A percentile compares a stretch with the other conserved stretches of the same genome.
phyloP scores from a whole-genome alignment of 2,329 filamentous ascomycete genomes.

The Apiospora malaysiana region DNA sequence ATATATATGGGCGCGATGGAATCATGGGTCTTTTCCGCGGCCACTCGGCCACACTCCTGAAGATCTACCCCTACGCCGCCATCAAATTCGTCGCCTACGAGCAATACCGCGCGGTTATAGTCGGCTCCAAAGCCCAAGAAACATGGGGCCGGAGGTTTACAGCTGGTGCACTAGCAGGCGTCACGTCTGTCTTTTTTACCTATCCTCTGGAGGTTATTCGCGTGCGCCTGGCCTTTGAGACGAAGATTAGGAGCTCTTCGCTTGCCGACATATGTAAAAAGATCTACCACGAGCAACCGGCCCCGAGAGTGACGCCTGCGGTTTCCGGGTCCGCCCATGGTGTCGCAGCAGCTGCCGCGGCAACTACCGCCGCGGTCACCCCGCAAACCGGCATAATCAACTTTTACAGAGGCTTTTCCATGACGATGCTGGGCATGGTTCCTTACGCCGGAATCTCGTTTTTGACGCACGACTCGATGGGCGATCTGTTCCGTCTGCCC shows the following conservation, averaged over 20 bases:
- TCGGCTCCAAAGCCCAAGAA: constrained; percentile 72
- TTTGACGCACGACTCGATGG: constrained; percentile 88
- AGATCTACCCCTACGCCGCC: constrained; percentile 96
- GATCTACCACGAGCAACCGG: constrained; percentile 81
- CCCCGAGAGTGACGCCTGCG: constrained; percentile 44
- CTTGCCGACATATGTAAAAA: constrained; percentile 78
- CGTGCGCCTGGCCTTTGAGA: constrained; percentile 94
- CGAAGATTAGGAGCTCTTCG: constrained; percentile 74
- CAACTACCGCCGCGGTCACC: constrained; percentile 56
- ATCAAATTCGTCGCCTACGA: constrained; percentile 99
- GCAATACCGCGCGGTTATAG: constrained; percentile 83
- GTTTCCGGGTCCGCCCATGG: constrained; percentile 40
- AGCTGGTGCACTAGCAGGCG: constrained; percentile 77
- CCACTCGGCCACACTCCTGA: constrained; percentile 89
- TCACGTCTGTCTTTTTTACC: constrained; percentile 93
- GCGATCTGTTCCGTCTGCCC: constrained; percentile 79
- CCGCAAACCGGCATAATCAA: constrained; percentile 78
- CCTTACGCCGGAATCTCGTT: constrained; percentile 97
- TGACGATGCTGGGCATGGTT: constrained; percentile 92
- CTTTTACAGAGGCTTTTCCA: constrained; percentile 93
- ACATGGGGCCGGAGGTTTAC: constrained; percentile 78
- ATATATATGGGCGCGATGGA: constrained; percentile 82
- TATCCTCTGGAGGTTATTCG: constrained; percentile 94
- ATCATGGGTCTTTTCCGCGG: constrained; percentile 82
- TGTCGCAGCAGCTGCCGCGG: constrained; percentile 48